Conservation (phyloP, 139 green algal genomes). For the Coccomyxa sp. region DNA sequence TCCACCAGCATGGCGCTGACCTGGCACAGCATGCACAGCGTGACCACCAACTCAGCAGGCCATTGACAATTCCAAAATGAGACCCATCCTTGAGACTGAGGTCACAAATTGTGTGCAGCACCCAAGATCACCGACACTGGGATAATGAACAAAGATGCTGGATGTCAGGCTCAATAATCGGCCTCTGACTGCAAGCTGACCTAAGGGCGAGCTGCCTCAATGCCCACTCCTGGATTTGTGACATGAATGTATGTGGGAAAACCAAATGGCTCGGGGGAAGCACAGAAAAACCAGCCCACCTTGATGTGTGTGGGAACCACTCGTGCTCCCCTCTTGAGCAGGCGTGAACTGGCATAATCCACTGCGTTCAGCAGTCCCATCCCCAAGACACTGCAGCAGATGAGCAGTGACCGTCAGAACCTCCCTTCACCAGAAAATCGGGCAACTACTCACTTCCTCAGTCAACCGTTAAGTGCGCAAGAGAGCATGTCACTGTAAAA, state of each 20-base stretch:
- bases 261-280: not conserved
- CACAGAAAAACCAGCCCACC: slow-evolving; percentile 1
- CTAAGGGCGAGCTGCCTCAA: too few species aligned
- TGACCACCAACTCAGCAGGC: not conserved
- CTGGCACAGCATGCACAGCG: not conserved
- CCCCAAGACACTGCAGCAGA: slow-evolving; percentile 33
- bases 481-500: too few species aligned
- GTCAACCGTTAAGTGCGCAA: too few species aligned
- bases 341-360: slow-evolving; percentile 38
- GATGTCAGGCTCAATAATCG: too few species aligned
- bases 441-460: too few species aligned
- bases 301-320: slow-evolving; percentile 30
- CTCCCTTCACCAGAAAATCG: too few species aligned
- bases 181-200: too few species aligned
- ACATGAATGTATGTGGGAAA: not conserved
- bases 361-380: slow-evolving; percentile 37
- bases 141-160: too few species aligned
- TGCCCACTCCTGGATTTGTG: not conserved
- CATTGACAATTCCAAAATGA: not conserved
- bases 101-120: not conserved
- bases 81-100: not conserved
- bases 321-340: slow-evolving; percentile 31
- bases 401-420: not conserved
- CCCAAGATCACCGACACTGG: not conserved
- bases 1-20: slow-evolving; percentile 46